These are phyloP conservation scores for Aspergillus brasiliensis DNA, from an alignment of 2,329 filamentous ascomycete species.

Conservation along the genomic window DNA sequence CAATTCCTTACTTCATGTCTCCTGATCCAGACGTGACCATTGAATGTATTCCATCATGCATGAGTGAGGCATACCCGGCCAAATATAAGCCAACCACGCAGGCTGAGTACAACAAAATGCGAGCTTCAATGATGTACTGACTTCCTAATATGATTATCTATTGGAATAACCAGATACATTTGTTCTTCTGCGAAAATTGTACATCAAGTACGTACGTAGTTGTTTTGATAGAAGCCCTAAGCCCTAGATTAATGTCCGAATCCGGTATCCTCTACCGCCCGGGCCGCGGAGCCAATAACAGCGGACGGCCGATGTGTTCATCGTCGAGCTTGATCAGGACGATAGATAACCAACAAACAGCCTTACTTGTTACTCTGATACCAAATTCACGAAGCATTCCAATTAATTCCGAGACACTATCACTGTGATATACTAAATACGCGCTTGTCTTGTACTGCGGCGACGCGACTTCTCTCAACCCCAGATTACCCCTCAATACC, in stretches of 20 bases:
- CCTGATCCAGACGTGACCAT: slow-evolving; percentile 55
- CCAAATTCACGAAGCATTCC: neutral
- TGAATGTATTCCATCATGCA: slow-evolving; percentile 55
- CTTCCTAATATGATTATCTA: no score
- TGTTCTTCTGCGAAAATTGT: neutral
- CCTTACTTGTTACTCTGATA: neutral
- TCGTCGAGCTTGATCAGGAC: slow-evolving; percentile 1
- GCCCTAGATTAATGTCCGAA: slow-evolving; percentile 19
- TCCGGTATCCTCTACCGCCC: slow-evolving; percentile 10
- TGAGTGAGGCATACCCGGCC: slow-evolving; percentile 44
- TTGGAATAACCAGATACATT: neutral
- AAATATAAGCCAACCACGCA: slow-evolving; percentile 56
- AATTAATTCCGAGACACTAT: neutral
- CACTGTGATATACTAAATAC: neutral
- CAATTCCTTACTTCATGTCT: slow-evolving; percentile 62
- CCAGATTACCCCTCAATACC: slow-evolving; percentile 8
- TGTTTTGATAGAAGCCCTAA: slow-evolving; percentile 18
- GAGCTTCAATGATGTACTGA: slow-evolving; percentile 31
- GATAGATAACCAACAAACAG: neutral
- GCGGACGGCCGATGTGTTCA: slow-evolving; percentile 15
- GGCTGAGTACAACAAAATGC: slow-evolving; percentile 40
- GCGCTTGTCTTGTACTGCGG: neutral
- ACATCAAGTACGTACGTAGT: neutral
- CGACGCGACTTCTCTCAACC: neutral
- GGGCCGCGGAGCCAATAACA: slow-evolving; percentile 13